Evolutionary conservation across 768 basidiomycete genomes (phyloP).

Genomic region (Trametes elegans): DNA sequence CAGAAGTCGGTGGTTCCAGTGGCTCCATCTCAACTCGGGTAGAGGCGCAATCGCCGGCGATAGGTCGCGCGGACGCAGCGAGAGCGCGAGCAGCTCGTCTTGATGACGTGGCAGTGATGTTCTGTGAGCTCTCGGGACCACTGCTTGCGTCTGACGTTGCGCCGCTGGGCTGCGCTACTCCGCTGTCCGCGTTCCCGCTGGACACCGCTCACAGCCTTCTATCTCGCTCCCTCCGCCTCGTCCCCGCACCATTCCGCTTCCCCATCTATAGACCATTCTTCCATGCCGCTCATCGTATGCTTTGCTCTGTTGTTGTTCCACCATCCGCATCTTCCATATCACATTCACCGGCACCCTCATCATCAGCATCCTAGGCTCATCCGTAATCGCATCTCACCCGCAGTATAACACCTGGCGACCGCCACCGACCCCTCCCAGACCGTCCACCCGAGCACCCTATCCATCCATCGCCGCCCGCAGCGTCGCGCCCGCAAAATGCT

Average conservation of each 20-base stretch:
- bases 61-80: conserved; percentile 13
- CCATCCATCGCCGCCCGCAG: neutral
- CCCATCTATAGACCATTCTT: conserved; percentile 5
- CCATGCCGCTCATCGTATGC: conserved; percentile 4
- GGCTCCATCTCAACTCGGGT: conserved; percentile 16
- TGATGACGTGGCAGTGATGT: conserved; percentile 8
- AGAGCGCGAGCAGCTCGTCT: conserved; percentile 19
- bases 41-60: conserved; percentile 6
- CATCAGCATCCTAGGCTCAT: conserved; percentile 10
- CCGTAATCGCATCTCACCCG: conserved; percentile 13
- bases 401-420: conserved; percentile 5
- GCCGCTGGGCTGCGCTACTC: conserved; percentile 8
- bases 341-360: neutral
- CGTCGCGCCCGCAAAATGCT: neutral
- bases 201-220: conserved; percentile 5
- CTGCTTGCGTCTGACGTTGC: conserved; percentile 9
- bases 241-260: neutral
- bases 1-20: conserved; percentile 25
- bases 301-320: conserved; percentile 13
- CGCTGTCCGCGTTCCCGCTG: conserved; percentile 11
- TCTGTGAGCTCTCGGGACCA: conserved; percentile 3
- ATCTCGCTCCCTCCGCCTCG: neutral
- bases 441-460: neutral
- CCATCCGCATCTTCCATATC: conserved; percentile 1
- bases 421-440: conserved; percentile 2